These are phyloP conservation scores for Avena insularis DNA, from an alignment of 176 grass and related monocot species.

Conservation along the genomic window DNA sequence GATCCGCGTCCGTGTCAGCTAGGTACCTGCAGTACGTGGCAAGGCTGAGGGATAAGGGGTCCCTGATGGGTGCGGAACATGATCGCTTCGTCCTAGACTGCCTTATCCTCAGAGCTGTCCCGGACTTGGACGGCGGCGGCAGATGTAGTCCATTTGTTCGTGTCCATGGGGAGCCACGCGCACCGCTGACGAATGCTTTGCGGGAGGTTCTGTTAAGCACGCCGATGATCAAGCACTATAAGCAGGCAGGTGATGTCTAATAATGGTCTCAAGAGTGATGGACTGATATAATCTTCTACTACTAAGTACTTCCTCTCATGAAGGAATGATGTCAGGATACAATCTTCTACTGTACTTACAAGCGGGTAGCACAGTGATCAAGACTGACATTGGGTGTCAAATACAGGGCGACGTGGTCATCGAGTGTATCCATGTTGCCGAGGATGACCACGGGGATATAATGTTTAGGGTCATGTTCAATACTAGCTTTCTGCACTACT, in stretches of 20 bases:
- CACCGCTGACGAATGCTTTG: neutral
- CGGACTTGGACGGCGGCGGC: conserved; percentile 53
- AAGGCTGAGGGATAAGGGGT: conserved; percentile 32
- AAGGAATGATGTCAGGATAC: neutral
- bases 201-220: conserved; percentile 41
- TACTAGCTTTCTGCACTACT: conserved; percentile 56
- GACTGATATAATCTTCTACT: neutral
- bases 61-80: conserved; percentile 16
- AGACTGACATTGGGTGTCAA: conserved; percentile 40
- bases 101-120: conserved; percentile 61
- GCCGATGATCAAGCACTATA: conserved; percentile 48
- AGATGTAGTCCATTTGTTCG: conserved; percentile 58
- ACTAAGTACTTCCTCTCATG: neutral
- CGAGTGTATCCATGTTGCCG: conserved; percentile 50
- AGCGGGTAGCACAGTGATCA: conserved; percentile 38
- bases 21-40: conserved; percentile 66
- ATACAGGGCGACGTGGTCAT: conserved; percentile 62
- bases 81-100: conserved; percentile 52
- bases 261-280: neutral
- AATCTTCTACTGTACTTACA: neutral
- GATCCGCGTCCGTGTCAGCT: conserved; percentile 58
- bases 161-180: conserved; percentile 44
- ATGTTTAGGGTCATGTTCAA: conserved; percentile 77
- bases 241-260: conserved; percentile 46
- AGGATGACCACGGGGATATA: conserved; percentile 22